phyloP scores from a whole-genome alignment of 1,284 basidiomycete species.

The Moniliophthora roreri region DNA sequence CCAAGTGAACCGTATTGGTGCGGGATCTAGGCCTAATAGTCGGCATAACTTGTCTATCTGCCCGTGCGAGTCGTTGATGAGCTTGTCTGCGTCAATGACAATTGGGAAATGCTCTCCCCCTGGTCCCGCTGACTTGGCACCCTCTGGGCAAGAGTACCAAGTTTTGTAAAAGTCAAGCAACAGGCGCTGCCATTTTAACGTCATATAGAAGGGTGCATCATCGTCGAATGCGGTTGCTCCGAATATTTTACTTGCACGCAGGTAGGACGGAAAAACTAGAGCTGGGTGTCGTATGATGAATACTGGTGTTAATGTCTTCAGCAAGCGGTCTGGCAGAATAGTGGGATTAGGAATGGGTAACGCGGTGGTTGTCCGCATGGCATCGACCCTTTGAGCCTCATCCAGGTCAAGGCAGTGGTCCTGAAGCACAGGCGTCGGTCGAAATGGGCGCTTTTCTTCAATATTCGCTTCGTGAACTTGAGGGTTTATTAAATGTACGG shows the following conservation, averaged over 20 bases:
- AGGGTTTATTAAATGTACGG: background rate
- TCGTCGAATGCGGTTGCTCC: background rate
- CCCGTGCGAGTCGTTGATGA: background rate
- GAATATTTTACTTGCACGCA: background rate
- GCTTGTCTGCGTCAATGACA: background rate
- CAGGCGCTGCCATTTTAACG: background rate
- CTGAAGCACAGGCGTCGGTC: background rate
- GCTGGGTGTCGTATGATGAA: background rate
- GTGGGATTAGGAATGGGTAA: background rate
- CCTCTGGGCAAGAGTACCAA: background rate
- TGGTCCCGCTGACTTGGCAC: background rate
- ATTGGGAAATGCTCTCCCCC: background rate
- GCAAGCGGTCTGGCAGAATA: background rate
- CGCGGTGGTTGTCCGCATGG: background rate
- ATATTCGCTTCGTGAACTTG: background rate
- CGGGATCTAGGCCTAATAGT: background rate
- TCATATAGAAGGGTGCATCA: background rate
- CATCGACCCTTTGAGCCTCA: background rate
- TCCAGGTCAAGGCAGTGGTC: background rate
- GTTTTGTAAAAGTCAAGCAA: background rate
- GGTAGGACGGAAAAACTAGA: background rate
- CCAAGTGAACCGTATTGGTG: background rate
- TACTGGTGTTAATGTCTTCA: background rate
- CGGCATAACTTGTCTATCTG: background rate
- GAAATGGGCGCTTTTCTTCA: background rate